phyloP scores from a whole-genome alignment of 1,139 yeast genomes.

The Arxiozyma bovina region DNA sequence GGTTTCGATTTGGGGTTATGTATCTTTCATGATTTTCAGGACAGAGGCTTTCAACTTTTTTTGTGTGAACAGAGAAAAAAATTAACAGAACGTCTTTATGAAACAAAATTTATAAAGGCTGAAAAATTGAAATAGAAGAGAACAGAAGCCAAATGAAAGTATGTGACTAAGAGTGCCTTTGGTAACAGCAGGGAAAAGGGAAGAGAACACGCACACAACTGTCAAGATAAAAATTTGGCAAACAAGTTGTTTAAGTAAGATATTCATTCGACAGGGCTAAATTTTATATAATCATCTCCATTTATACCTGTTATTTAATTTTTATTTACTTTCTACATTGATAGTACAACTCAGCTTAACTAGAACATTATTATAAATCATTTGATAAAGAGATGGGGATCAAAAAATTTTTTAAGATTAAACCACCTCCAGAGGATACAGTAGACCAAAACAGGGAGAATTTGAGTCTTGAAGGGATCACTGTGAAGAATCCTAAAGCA shows the following conservation, averaged over 20 bases:
- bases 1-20: too few species aligned
- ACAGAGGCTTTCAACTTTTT: neutral
- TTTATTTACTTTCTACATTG: neutral
- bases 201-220: neutral
- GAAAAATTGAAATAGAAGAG: neutral
- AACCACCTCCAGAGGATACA: conserved; percentile 49
- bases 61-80: too few species aligned
- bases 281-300: neutral
- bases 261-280: too few species aligned
- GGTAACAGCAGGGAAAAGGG: neutral
- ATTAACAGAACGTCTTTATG: too few species aligned
- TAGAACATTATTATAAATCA: neutral
- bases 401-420: conserved; percentile 48
- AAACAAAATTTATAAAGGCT: neutral
- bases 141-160: neutral
- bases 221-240: neutral
- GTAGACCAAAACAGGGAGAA: conserved; percentile 46
- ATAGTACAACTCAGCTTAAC: neutral
- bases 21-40: neutral
- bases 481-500: conserved; percentile 36
- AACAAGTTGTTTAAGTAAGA: neutral
- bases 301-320: too few species aligned
- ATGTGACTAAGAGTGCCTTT: neutral
- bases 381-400: conserved; percentile 20
- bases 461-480: conserved; percentile 45